A percentile compares a stretch with the other conserved stretches of the same genome.
phyloP scores from a whole-genome alignment of 352 stramenopile species.

The Globisporangium nagaii region DNA sequence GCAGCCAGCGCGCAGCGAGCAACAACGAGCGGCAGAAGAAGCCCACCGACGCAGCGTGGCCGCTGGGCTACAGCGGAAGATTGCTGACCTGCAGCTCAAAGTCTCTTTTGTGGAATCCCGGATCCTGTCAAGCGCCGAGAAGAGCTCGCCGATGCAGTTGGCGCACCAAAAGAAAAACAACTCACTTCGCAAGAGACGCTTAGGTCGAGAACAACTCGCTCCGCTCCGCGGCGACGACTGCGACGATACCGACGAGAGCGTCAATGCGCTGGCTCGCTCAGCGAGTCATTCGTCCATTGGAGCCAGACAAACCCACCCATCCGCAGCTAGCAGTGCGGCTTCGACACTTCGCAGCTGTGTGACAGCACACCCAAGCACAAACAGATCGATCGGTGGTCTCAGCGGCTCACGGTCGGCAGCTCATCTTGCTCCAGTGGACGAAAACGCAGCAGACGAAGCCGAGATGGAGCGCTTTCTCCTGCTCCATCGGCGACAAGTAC shows the following conservation, averaged over 20 bases:
- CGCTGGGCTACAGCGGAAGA: constrained; percentile 10
- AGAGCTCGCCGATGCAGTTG: background rate
- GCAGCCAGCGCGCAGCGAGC: constrained; percentile 10
- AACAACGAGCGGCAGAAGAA: constrained; percentile 13
- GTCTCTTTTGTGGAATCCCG: constrained; percentile 29
- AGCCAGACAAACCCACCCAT: background rate
- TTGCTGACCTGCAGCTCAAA: constrained; percentile 25
- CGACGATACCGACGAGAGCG: background rate
- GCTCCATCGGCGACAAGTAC: constrained; percentile 22
- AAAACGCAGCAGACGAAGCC: constrained; percentile 11
- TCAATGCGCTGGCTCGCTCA: background rate
- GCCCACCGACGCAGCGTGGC: constrained; percentile 6
- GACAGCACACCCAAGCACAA: background rate
- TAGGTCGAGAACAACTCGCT: constrained; percentile 11
- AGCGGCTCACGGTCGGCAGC: background rate
- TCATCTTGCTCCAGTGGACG: constrained; percentile 6
- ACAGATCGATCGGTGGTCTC: constrained; percentile 14
- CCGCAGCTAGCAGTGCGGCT: background rate
- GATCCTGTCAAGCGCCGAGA: background rate
- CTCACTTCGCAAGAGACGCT: constrained; percentile 10
- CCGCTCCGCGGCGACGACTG: background rate
- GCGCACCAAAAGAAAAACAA: constrained; percentile 12
- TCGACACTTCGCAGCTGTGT: background rate
- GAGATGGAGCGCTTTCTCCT: constrained; percentile 28
- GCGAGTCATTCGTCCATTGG: constrained; percentile 3